These are phyloP conservation scores for Penicillium sp. DNA, from an alignment of 2,329 filamentous ascomycete species.

Conservation along the genomic window DNA sequence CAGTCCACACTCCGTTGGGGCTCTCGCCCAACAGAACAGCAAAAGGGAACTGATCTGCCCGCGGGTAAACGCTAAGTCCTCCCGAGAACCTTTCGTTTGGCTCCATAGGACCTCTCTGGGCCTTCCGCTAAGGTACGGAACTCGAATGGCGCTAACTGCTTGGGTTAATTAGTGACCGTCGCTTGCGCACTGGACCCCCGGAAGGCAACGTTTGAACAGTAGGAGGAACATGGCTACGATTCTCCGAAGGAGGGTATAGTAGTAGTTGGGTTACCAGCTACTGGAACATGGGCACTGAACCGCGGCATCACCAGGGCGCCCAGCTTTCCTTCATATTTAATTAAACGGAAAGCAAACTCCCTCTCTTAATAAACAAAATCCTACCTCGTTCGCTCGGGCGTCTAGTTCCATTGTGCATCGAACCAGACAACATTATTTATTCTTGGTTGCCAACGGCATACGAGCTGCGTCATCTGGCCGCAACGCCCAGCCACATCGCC, in stretches of 20 bases:
- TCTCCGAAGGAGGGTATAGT: too few relatives aligned
- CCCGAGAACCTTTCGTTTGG: neutral
- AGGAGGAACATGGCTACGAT: neutral
- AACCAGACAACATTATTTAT: neutral
- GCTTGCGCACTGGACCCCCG: neutral
- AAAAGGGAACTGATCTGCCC: conserved; percentile 22
- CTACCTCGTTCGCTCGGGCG: neutral
- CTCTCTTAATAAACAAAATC: neutral
- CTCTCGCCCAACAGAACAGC: conserved; percentile 31
- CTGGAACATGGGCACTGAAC: neutral
- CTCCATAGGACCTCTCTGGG: neutral
- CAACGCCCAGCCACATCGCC: conserved; percentile 20
- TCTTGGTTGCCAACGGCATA: conserved; percentile 16
- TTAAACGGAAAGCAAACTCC: neutral
- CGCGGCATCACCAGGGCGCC: neutral
- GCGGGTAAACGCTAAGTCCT: conserved; percentile 10
- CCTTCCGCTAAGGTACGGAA: neutral
- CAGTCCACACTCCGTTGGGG: conserved; percentile 25
- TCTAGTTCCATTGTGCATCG: neutral
- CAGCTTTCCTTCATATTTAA: neutral
- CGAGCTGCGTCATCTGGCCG: conserved; percentile 17
- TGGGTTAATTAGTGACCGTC: neutral
- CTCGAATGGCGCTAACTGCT: neutral
- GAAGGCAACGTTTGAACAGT: neutral
- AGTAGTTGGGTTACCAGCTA: too few relatives aligned